Percentiles rank a stretch among this genome's conserved stretches.
These are phyloP conservation scores for Davidsoniella virescens DNA, from an alignment of 2,329 filamentous ascomycete genomes.

Conservation along the genomic window DNA sequence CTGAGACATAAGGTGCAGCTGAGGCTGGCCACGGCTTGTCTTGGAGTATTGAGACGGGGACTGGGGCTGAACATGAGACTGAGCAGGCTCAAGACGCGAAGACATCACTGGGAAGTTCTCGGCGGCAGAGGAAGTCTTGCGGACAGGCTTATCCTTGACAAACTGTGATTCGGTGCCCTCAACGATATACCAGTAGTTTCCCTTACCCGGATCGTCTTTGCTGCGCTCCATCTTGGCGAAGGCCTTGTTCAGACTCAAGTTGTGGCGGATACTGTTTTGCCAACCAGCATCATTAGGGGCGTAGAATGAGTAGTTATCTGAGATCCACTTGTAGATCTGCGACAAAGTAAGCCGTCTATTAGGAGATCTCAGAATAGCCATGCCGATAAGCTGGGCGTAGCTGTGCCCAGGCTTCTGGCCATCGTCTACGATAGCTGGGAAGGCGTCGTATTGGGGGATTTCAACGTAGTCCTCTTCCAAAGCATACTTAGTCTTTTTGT, in stretches of 20 bases:
- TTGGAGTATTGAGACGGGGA: neutral
- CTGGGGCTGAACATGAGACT: neutral
- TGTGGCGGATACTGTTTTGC: slow-evolving; percentile 99
- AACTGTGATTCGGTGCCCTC: slow-evolving; percentile 80
- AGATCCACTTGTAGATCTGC: slow-evolving; percentile 99
- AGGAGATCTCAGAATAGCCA: slow-evolving; percentile 83
- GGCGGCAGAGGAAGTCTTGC: slow-evolving; percentile 38
- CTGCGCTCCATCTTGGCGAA: slow-evolving; percentile 91
- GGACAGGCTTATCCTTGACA: slow-evolving; percentile 65
- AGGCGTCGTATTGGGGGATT: slow-evolving; percentile 54
- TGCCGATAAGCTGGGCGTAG: slow-evolving; percentile 88
- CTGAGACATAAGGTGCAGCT: slow-evolving; percentile 12
- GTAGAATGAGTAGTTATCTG: slow-evolving; percentile 86
- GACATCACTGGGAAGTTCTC: slow-evolving; percentile 44
- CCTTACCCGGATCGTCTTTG: slow-evolving; percentile 94
- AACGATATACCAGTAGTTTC: slow-evolving; percentile 92
- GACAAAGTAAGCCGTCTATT: slow-evolving; percentile 72
- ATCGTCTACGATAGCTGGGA: slow-evolving; percentile 68
- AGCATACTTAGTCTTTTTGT: slow-evolving; percentile 54
- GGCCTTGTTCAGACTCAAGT: slow-evolving; percentile 89
- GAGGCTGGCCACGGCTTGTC: slow-evolving; percentile 25
- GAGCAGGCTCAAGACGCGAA: slow-evolving; percentile 29
- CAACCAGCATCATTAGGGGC: slow-evolving; percentile 71
- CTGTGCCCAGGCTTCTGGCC: slow-evolving; percentile 80
- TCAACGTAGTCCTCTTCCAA: slow-evolving; percentile 7